Evolutionary conservation across 1,139 yeast genomes (phyloP).

Genomic region (Taiozyma sp.): DNA sequence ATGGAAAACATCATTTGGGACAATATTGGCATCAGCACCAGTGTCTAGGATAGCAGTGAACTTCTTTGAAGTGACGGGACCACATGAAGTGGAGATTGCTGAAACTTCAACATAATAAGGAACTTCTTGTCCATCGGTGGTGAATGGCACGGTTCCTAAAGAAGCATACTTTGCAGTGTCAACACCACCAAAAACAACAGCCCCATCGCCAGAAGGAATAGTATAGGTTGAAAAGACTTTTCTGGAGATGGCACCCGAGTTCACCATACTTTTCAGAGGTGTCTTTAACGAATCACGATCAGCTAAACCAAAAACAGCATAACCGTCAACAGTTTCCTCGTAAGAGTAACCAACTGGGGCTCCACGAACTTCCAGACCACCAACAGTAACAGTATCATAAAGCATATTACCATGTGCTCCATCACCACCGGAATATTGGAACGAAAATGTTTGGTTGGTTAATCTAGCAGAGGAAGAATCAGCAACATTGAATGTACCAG

Average conservation of each 20-base stretch:
- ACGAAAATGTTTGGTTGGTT: constrained; percentile 4
- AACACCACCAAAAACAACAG: constrained; percentile 52
- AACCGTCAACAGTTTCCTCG: constrained; percentile 1
- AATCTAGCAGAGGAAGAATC: constrained; percentile 31
- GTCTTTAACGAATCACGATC: not conserved
- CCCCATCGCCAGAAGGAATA: constrained; percentile 32
- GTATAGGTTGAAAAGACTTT: constrained; percentile 9
- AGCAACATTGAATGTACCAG: not conserved
- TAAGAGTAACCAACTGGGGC: constrained; percentile 3
- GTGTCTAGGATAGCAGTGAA: constrained; percentile 11
- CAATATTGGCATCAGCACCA: constrained; percentile 11
- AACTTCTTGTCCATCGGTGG: not conserved
- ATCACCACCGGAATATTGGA: constrained; percentile 14
- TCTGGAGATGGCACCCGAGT: constrained; percentile 5
- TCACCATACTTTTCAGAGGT: not conserved
- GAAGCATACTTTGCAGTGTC: constrained; percentile 42
- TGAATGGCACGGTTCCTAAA: constrained; percentile 8
- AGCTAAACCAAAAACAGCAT: constrained; percentile 10
- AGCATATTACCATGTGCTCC: constrained; percentile 12
- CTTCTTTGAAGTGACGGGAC: not conserved
- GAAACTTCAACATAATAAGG: constrained; percentile 5
- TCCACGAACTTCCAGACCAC: constrained; percentile 6
- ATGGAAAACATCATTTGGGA: constrained; percentile 9
- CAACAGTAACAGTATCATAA: constrained; percentile 12
- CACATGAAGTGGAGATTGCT: constrained; percentile 12